phyloP scores from a whole-genome alignment of 2,329 filamentous ascomycete genomes.

The Colletotrichum horii region DNA sequence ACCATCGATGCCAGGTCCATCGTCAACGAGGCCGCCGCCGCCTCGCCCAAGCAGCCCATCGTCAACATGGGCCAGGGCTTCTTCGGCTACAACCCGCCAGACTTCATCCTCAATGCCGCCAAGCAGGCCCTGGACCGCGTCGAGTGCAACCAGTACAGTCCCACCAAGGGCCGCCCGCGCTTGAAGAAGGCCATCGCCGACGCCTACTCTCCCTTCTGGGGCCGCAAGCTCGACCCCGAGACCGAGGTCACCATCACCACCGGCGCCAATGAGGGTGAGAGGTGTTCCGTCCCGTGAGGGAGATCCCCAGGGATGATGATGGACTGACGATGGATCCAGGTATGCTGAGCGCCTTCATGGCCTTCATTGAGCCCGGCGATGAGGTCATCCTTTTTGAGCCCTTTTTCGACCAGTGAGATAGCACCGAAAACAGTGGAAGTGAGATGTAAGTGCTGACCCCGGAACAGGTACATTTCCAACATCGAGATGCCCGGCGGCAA shows the following conservation, averaged over 20 bases:
- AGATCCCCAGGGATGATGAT: background rate
- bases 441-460: background rate
- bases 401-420: constrained; percentile 88
- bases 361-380: constrained; percentile 90
- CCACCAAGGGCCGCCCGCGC: constrained; percentile 89
- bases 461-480: constrained; percentile 81
- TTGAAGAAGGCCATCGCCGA: constrained; percentile 92
- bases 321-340: constrained; percentile 44
- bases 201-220: constrained; percentile 90
- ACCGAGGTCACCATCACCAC: constrained; percentile 96
- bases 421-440: no score
- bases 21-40: constrained; percentile 69
- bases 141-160: constrained; percentile 98
- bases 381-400: constrained; percentile 99
- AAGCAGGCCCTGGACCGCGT: constrained; percentile 88
- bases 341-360: constrained; percentile 98
- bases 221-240: constrained; percentile 80
- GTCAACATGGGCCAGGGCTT: constrained; percentile 73
- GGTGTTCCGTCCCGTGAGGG: constrained; percentile 29
- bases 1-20: constrained; percentile 56
- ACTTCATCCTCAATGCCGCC: constrained; percentile 89
- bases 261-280: constrained; percentile 76
- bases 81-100: constrained; percentile 92
- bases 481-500: constrained; percentile 98
- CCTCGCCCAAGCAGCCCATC: constrained; percentile 67